phyloP scores from a whole-genome alignment of 2,329 filamentous ascomycete species.

The Microsporum audouinii region DNA sequence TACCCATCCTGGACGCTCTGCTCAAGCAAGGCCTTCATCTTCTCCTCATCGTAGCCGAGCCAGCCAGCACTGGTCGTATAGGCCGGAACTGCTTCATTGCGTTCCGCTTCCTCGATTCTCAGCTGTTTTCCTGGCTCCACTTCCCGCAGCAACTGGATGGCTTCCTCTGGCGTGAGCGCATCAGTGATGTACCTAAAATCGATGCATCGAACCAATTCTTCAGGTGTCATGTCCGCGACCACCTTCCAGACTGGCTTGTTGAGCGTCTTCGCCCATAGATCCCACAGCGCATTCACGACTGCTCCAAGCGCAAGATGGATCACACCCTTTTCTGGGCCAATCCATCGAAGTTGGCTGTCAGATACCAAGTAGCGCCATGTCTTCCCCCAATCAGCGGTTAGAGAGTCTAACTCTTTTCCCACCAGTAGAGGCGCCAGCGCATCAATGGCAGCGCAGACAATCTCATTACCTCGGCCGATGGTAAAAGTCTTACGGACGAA shows the following conservation, averaged over 20 bases:
- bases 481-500: slow-evolving; percentile 31
- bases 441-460: slow-evolving; percentile 74
- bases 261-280: slow-evolving; percentile 83
- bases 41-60: slow-evolving; percentile 82
- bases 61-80: slow-evolving; percentile 87
- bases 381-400: slow-evolving; percentile 70
- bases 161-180: slow-evolving; percentile 78
- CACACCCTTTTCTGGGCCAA: slow-evolving; percentile 86
- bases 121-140: slow-evolving; percentile 56
- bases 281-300: slow-evolving; percentile 85
- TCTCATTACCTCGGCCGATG: slow-evolving; percentile 67
- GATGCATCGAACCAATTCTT: slow-evolving; percentile 77
- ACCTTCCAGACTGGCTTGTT: slow-evolving; percentile 84
- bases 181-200: slow-evolving; percentile 94
- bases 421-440: slow-evolving; percentile 66
- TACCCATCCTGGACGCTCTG: slow-evolving; percentile 70
- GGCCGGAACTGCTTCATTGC: slow-evolving; percentile 66
- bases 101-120: slow-evolving; percentile 61
- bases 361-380: slow-evolving; percentile 89
- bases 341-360: slow-evolving; percentile 85
- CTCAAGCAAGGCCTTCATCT: slow-evolving; percentile 63
- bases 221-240: slow-evolving; percentile 77
- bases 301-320: slow-evolving; percentile 84
- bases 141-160: slow-evolving; percentile 57
- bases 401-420: slow-evolving; percentile 61